Conservation (phyloP, 306 rosid species). For the Rosa multiflora region DNA sequence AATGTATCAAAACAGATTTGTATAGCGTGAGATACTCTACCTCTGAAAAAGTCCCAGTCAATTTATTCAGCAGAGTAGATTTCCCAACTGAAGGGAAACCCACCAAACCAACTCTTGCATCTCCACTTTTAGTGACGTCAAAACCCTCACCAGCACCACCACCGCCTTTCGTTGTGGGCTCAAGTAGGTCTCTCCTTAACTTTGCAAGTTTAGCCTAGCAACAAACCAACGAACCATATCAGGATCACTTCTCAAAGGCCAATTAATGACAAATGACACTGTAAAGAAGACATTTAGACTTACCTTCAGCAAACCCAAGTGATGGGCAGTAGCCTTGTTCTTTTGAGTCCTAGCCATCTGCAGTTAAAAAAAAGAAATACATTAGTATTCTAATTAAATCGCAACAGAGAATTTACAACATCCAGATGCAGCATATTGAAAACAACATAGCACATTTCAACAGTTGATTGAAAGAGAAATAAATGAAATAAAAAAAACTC, state of each 20-base stretch:
- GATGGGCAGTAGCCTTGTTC: slow-evolving; percentile 99
- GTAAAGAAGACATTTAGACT: not conserved
- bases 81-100: slow-evolving; percentile 99
- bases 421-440: not conserved
- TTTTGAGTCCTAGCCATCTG: slow-evolving; percentile 99
- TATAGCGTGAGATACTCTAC: slow-evolving; percentile 31
- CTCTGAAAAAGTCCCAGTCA: slow-evolving; percentile 99
- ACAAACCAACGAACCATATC: slow-evolving; percentile 18
- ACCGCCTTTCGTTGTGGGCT: slow-evolving; percentile 85
- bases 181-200: slow-evolving; percentile 85
- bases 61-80: slow-evolving; percentile 86
- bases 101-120: slow-evolving; percentile 98
- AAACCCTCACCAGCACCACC: slow-evolving; percentile 99
- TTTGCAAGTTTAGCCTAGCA: slow-evolving; percentile 96
- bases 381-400: not conserved
- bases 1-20: not conserved
- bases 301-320: slow-evolving; percentile 96
- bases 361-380: slow-evolving; percentile 15
- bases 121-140: slow-evolving; percentile 99
- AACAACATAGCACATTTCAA: not conserved
- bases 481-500: not conserved
- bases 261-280: not conserved
- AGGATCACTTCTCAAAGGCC: slow-evolving; percentile 22
- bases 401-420: not conserved
- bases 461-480: not conserved